A percentile compares a stretch with the other conserved stretches of the same genome.
Evolutionary conservation across 352 stramenopile genomes (phyloP).

Genomic region (Pythium chondricola): DNA sequence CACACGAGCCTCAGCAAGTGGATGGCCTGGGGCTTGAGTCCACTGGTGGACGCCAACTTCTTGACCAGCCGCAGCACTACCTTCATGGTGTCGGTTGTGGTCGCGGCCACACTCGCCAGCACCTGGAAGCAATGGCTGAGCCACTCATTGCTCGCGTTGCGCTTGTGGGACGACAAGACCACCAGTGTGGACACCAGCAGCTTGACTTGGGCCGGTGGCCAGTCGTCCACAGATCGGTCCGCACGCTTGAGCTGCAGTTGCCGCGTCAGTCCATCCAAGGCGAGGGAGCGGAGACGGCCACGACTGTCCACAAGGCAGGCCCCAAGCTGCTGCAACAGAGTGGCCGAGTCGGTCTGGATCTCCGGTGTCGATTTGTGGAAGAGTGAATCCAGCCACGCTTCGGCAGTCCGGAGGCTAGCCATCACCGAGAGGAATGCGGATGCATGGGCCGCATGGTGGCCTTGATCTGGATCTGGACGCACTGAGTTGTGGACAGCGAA

Average conservation of each 20-base stretch:
- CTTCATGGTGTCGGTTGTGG: slow-evolving; percentile 69
- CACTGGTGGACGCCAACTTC: slow-evolving; percentile 28
- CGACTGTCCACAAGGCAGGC: slow-evolving; percentile 13
- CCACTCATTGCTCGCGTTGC: slow-evolving; percentile 20
- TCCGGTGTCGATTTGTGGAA: slow-evolving; percentile 14
- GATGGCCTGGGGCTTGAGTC: slow-evolving; percentile 39
- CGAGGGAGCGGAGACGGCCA: slow-evolving; percentile 1
- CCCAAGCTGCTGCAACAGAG: slow-evolving; percentile 9
- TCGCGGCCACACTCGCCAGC: slow-evolving; percentile 35
- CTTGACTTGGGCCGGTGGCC: slow-evolving; percentile 27
- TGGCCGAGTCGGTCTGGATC: not conserved
- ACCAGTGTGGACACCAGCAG: slow-evolving; percentile 56
- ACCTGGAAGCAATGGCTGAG: slow-evolving; percentile 40
- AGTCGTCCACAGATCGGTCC: slow-evolving; percentile 18
- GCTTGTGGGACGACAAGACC: slow-evolving; percentile 34
- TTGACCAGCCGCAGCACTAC: slow-evolving; percentile 66
- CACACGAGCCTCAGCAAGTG: slow-evolving; percentile 57
- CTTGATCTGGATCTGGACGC: not conserved
- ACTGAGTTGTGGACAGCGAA: not conserved
- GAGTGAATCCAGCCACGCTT: slow-evolving; percentile 34
- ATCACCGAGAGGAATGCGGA: slow-evolving; percentile 30
- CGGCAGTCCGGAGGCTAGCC: slow-evolving; percentile 9
- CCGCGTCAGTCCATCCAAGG: slow-evolving; percentile 28
- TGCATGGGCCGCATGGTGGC: slow-evolving; percentile 20
- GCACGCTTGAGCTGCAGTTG: slow-evolving; percentile 20